Conservation (phyloP, 768 basidiomycete species). For the Russula compacta region DNA sequence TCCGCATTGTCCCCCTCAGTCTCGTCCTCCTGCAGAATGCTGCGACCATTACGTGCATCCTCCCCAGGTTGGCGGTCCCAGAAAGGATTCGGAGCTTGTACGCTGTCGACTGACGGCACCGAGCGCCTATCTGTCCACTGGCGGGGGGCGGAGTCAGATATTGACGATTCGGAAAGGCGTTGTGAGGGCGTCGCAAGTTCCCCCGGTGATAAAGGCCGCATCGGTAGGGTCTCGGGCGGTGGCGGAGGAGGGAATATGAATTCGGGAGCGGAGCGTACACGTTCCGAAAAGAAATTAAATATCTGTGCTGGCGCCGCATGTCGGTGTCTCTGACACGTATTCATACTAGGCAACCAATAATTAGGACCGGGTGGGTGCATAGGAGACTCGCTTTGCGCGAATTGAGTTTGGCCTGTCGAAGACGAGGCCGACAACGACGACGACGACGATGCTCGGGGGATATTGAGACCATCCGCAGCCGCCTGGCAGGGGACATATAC, state of each 20-base stretch:
- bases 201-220: neutral
- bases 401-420: slow-evolving; percentile 28
- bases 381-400: slow-evolving; percentile 11
- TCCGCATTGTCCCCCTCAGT: slow-evolving; percentile 12
- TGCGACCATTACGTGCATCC: neutral
- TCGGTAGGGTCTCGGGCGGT: neutral
- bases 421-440: slow-evolving; percentile 31
- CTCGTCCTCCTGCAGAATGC: neutral
- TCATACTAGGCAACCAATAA: slow-evolving; percentile 24
- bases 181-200: neutral
- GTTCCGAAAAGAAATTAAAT: slow-evolving; percentile 15
- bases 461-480: slow-evolving; percentile 43
- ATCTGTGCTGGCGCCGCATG: neutral
- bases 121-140: slow-evolving; percentile 4
- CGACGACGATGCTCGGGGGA: slow-evolving; percentile 30
- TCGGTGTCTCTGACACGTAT: slow-evolving; percentile 6
- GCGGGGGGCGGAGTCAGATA: neutral
- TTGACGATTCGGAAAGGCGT: neutral
- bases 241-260: slow-evolving; percentile 1
- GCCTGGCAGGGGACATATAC: slow-evolving; percentile 52
- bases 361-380: slow-evolving; percentile 22
- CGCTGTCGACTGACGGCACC: neutral
- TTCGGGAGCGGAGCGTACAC: slow-evolving; percentile 12
- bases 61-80: neutral
- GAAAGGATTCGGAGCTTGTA: neutral